Percentiles rank a stretch among this genome's conserved stretches.
Evolutionary conservation across 495 filamentous ascomycete genomes (phyloP).

Genomic region (Evansstolkia leycettana): DNA sequence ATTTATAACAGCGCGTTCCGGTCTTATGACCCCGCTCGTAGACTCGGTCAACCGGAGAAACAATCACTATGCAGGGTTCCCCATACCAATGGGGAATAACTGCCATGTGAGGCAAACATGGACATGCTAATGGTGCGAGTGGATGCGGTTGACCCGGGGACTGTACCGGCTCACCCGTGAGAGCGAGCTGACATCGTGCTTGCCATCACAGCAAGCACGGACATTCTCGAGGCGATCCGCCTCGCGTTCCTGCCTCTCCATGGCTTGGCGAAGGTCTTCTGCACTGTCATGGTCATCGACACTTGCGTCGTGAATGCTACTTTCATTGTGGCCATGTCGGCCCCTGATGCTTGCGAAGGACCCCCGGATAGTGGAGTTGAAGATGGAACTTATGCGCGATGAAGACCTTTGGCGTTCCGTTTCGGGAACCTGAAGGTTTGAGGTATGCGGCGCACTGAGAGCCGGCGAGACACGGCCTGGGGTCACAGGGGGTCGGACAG

Average conservation of each 20-base stretch:
- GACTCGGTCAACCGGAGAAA: background rate
- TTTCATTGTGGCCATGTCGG: conserved; percentile 21
- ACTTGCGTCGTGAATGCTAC: conserved; percentile 55
- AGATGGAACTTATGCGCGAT: conserved; percentile 30
- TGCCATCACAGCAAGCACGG: conserved; percentile 92
- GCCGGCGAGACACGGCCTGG: conserved; percentile 30
- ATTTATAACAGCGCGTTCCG: conserved; percentile 5
- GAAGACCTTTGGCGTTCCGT: conserved; percentile 25
- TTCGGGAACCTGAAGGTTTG: conserved; percentile 26
- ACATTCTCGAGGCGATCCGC: conserved; percentile 83
- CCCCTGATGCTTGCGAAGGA: conserved; percentile 30
- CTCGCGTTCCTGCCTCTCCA: conserved; percentile 62
- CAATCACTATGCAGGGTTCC: background rate
- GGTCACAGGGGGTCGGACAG: conserved; percentile 30
- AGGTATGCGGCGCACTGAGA: conserved; percentile 31
- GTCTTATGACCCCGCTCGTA: background rate
- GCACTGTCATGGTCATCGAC: conserved; percentile 58
- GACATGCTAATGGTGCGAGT: conserved; percentile 22
- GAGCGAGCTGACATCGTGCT: conserved; percentile 42
- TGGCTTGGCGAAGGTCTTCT: conserved; percentile 65
- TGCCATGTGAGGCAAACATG: background rate
- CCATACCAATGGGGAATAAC: background rate
- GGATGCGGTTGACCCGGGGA: conserved; percentile 26
- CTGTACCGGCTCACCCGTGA: conserved; percentile 33
- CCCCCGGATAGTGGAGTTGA: conserved; percentile 34